Base-by-base conservation (phyloP, 352 stramenopile species). In the Pythium brassicae region DNA sequence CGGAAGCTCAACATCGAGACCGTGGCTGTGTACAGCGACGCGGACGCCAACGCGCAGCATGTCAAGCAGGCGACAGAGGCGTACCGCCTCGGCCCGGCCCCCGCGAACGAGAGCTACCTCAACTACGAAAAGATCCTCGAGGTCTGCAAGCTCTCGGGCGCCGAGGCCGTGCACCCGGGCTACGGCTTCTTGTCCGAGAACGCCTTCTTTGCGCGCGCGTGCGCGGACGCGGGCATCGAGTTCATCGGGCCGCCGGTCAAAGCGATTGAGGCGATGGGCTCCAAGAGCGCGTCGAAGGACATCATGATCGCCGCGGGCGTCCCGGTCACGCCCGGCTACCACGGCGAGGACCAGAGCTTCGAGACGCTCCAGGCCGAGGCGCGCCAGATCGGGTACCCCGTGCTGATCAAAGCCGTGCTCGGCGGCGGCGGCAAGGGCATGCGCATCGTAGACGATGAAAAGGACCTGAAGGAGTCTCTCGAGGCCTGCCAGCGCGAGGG, bases 171-270 rank as follows among this genome's bases (percentile, higher is more conserved):
- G 29, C 89, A 97, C 68, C 89, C 89, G 0, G 89, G 89, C 46
- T 97, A 97, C 62, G 89, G 89, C 39, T 97, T 97, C 57, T 50
- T 97, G 34, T 95, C 83, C 26, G 89, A 97, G 68, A 97, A 96
- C 57, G 73, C 83, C 19, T 66, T 59, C 19, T 97, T 97, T 53
- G 70, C 74, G 14, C 60, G 76, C 26, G 75, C 77, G 7, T 95
- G 82, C 29, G 64, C 71, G 6, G 77, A 90, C 15, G 78, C 80
- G 5, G 78, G 76, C 29, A 69, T 98, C 27, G 83, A 89, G 63
- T 98, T 98, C 59, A 95, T 98, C 32, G 92, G 92, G 3, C 92
- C 92, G 2, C 80, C 86, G 2, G 69, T 86, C 23, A 68, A 84
- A 37, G 87, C 92, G 23, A 98, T 98, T 55, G 67, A 91, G 50